Evolutionary conservation across 1,284 basidiomycete genomes (phyloP).

Genomic region (Trametes versicolor): DNA sequence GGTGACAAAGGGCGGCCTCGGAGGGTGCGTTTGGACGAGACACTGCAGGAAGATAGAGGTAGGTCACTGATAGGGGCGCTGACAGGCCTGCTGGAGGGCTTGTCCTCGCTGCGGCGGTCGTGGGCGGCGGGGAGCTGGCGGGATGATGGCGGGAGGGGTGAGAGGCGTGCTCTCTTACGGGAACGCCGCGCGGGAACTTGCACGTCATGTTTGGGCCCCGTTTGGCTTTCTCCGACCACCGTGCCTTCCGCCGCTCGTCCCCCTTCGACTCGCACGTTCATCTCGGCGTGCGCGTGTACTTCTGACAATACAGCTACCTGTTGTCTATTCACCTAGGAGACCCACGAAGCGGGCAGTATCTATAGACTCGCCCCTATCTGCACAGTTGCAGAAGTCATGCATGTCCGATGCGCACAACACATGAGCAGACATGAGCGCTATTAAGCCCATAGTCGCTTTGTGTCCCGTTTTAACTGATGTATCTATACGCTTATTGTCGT

Average conservation of each 20-base stretch:
- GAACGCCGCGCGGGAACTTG: conserved; percentile 27
- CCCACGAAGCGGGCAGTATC: too few relatives aligned
- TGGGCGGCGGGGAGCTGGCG: background rate
- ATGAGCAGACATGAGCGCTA: too few relatives aligned
- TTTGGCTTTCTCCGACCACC: conserved; percentile 31
- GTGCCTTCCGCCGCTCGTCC: conserved; percentile 17
- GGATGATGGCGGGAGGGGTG: conserved; percentile 15
- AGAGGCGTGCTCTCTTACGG: background rate
- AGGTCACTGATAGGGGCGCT: background rate
- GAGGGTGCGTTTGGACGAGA: background rate
- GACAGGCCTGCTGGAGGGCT: conserved; percentile 19
- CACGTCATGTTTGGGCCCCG: conserved; percentile 27
- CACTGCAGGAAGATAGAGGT: conserved; percentile 14
- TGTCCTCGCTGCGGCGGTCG: conserved; percentile 16
- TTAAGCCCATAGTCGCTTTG: too few relatives aligned
- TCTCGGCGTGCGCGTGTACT: background rate
- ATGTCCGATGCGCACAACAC: too few relatives aligned
- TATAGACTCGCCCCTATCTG: background rate
- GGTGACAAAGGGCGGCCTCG: conserved; percentile 10
- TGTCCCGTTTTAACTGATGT: too few relatives aligned
- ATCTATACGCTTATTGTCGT: too few relatives aligned
- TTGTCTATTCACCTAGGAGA: too few relatives aligned
- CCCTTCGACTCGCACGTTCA: conserved; percentile 29
- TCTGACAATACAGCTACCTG: background rate
- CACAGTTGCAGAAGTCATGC: background rate